Base-by-base conservation (phyloP, 441 rosid genomes). In the Isatis lusitanica region DNA sequence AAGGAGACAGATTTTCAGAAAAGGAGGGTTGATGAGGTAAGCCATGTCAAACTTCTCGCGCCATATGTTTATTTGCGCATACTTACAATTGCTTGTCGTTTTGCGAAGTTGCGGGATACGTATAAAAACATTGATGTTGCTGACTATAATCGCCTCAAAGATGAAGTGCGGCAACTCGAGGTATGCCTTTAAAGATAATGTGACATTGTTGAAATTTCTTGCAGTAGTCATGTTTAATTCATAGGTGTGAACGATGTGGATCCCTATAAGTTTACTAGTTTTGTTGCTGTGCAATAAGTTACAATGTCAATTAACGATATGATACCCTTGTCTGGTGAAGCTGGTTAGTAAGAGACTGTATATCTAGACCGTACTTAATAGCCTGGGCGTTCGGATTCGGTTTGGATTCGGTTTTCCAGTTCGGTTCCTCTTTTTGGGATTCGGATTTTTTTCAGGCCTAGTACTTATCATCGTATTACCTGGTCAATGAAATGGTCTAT, bases 11-110 rank as follows among this genome's bases (percentile, higher is more conserved):
- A 81, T 44, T 69, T 57, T 69, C 80, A 90, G 57, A 88, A 86
- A 77, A 89, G 75, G 90, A 92, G 89, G 83, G 81, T 86, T 47
- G 83, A 84, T 66, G 97, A 93, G 94, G 98, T 86, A 86, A 67
- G 79, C 46, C 80, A 71, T 70, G 30, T 66, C 31, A 35, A 65
- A 64, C 70, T 70, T 33, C 15, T 78, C 12, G 33, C 15, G 30
- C 48, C 44, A 13, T 51, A 46, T 69, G 47, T 73, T 39, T 63
- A 9, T 69, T 74, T 9, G 50, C 61, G 35, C 50, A 48, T 46
- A 52, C 71, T 72, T 66, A 69, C 83, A 52, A 76, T 56, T 33
- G 26, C n/a, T 30, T 33, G 16, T 56, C 64, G 5, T 75, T 66
- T 75, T 42, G 56, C 78, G 74, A 74, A 91, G 98, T 77, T 96